Percentiles rank a stretch among this genome's conserved stretches.
These are phyloP conservation scores for Sarocladium kiliense DNA, from an alignment of 2,329 filamentous ascomycete species.

Conservation along the genomic window DNA sequence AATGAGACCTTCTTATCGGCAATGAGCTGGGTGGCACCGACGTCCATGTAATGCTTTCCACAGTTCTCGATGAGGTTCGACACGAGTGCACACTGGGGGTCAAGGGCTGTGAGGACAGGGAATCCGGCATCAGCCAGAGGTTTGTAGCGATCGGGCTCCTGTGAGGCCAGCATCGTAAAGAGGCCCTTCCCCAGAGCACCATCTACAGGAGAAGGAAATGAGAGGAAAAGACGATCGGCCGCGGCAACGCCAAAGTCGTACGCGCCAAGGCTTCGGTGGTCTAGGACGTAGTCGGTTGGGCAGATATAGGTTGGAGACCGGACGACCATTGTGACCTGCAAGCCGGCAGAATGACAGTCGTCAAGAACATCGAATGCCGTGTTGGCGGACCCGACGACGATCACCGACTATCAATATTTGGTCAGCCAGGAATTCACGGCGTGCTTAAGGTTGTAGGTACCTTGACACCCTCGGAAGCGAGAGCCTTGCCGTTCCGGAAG, in stretches of 20 bases:
- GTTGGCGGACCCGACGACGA: constrained; percentile 34
- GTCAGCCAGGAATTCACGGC: too few species aligned
- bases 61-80: constrained; percentile 22
- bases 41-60: constrained; percentile 31
- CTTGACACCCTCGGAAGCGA: constrained; percentile 18
- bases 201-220: constrained; percentile 18
- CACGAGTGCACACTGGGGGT: constrained; percentile 14
- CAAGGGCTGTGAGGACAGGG: constrained; percentile 26
- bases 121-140: constrained; percentile 28
- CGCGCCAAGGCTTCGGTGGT: constrained; percentile 18
- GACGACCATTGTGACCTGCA: constrained; percentile 28
- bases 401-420: constrained; percentile 17
- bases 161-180: constrained; percentile 18
- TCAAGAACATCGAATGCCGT: constrained; percentile 34
- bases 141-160: constrained; percentile 29
- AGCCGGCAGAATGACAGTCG: constrained; percentile 25
- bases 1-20: constrained; percentile 21
- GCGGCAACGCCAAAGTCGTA: constrained; percentile 20
- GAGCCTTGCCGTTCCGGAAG: constrained; percentile 16
- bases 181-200: constrained; percentile 15
- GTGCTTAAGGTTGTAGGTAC: constrained; percentile 5
- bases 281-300: constrained; percentile 21
- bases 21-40: constrained; percentile 23
- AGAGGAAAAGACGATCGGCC: constrained; percentile 7
- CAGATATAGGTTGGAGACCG: constrained; percentile 30